Conservation (phyloP, 306 rosid species). For the Cucurbita maxima region DNA sequence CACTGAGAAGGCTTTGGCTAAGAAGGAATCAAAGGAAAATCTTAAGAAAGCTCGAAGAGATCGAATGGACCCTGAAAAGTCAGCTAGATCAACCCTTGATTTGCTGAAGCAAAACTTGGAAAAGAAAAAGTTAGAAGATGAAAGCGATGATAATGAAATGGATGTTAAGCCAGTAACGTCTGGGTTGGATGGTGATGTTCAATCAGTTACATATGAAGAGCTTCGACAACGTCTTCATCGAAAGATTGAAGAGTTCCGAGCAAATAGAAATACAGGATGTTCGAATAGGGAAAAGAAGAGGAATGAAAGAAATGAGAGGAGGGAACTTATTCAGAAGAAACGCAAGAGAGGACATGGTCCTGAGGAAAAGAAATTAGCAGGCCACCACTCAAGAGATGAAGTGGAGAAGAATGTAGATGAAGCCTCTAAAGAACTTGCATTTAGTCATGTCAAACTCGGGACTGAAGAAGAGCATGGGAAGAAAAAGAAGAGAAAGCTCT, state of each 20-base stretch:
- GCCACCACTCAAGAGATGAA: conserved; percentile 7
- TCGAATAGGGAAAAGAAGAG: conserved; percentile 36
- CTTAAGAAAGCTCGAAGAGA: conserved; percentile 54
- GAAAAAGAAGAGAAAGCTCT: conserved; percentile 42
- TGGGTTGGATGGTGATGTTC: conserved; percentile 33
- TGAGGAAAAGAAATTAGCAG: conserved; percentile 16
- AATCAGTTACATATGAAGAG: conserved; percentile 54
- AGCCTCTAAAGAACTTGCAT: conserved; percentile 60
- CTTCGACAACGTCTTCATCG: conserved; percentile 48
- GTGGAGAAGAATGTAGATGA: conserved; percentile 46
- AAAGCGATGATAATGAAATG: conserved; percentile 20
- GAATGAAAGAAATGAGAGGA: conserved; percentile 25
- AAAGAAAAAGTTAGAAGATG: conserved; percentile 21
- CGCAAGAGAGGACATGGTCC: conserved; percentile 35
- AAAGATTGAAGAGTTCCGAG: conserved; percentile 42
- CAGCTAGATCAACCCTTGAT: conserved; percentile 46
- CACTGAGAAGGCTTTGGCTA: conserved; percentile 35
- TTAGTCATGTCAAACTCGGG: conserved; percentile 55
- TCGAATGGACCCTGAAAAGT: conserved; percentile 59
- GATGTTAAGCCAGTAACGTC: conserved; percentile 23
- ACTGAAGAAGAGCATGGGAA: conserved; percentile 36
- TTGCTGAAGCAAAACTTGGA: conserved; percentile 44
- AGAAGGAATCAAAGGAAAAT: conserved; percentile 59
- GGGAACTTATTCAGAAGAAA: conserved; percentile 24
- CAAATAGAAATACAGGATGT: conserved; percentile 29